A percentile compares a stretch with the other conserved stretches of the same genome.
Evolutionary conservation across 164 flowering plant species (phyloP).

Genomic region (Vitis vinifera): ASM3070453v1 NC_081815.1:3895501-3896000

Average conservation of each 20-base stretch:
- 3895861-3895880: constrained; percentile 55
- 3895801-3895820: constrained; percentile 29
- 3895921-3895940: constrained; percentile 29
- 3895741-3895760: constrained; percentile 84
- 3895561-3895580: neutral
- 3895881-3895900: constrained; percentile 77
- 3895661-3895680: constrained; percentile 60
- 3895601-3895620: constrained; percentile 44
- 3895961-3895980: constrained; percentile 69
- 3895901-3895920: constrained; percentile 89
- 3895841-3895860: constrained; percentile 42
- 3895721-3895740: constrained; percentile 35
- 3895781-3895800: constrained; percentile 55
- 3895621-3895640: constrained; percentile 84
- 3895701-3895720: constrained; percentile 39
- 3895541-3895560: neutral
- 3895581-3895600: neutral
- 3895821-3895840: constrained; percentile 37
- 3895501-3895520: constrained; percentile 9
- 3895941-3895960: constrained; percentile 35
- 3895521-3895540: neutral
- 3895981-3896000: constrained; percentile 38
- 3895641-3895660: constrained; percentile 46
- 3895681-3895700: constrained; percentile 94
- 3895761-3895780: constrained; percentile 90